Evolutionary conservation across 495 filamentous ascomycete genomes (phyloP).

Genomic region (Viridothelium virens): DNA sequence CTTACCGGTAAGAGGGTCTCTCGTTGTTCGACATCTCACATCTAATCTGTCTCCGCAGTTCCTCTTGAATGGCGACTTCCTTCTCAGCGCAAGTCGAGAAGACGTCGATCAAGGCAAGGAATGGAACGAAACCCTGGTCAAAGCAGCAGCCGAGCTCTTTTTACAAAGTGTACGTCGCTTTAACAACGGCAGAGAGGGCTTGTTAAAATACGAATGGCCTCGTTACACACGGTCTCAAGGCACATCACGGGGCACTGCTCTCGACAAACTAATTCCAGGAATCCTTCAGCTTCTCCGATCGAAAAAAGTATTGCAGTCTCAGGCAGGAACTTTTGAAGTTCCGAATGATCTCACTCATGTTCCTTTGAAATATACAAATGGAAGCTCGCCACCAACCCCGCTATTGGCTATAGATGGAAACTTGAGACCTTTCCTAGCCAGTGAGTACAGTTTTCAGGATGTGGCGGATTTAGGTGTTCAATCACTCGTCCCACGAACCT

Average conservation of each 20-base stretch:
- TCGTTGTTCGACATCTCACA: background rate
- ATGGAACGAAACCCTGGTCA: constrained; percentile 13
- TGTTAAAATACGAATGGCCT: constrained; percentile 17
- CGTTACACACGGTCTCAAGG: constrained; percentile 5
- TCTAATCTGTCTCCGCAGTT: constrained; percentile 13
- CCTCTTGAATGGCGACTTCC: constrained; percentile 19
- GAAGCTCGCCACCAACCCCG: background rate
- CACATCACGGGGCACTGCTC: background rate
- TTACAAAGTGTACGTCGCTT: constrained; percentile 6
- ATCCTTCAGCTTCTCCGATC: background rate
- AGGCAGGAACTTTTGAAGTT: background rate
- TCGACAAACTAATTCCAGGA: background rate
- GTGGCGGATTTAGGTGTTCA: background rate
- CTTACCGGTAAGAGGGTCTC: constrained; percentile 11
- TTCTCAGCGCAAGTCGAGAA: constrained; percentile 15
- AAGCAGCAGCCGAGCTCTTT: constrained; percentile 13
- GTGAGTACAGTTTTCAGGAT: background rate
- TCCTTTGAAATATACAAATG: background rate
- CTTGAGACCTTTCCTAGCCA: background rate
- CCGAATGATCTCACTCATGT: background rate
- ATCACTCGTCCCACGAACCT: background rate
- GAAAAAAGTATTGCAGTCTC: background rate
- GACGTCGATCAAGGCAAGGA: constrained; percentile 2
- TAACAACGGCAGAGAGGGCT: background rate
- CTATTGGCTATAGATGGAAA: background rate